Evolutionary conservation across 1,284 basidiomycete species (phyloP).

Genomic region (Pseudozyma tsukubaensis): DNA sequence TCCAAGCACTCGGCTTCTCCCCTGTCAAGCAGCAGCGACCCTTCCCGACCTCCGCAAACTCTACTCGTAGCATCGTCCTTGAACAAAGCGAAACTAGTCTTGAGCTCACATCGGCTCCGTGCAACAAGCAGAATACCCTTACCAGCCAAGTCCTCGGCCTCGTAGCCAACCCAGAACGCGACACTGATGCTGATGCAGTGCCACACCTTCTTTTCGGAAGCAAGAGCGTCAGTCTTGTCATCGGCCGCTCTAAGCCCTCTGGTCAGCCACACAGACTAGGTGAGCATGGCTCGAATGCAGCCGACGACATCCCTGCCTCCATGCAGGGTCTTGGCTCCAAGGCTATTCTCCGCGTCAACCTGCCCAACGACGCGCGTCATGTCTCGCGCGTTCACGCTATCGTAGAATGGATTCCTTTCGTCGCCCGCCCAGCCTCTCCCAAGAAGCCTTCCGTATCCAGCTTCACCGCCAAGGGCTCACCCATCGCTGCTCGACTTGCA

Average conservation of each 20-base stretch:
- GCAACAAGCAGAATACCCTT: not conserved
- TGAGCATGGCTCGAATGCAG: conserved; percentile 8
- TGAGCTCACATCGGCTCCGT: not conserved
- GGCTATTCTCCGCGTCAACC: conserved; percentile 48
- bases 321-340: conserved; percentile 50
- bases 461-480: conserved; percentile 33
- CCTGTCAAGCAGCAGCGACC: conserved; percentile 40
- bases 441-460: conserved; percentile 26
- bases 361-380: conserved; percentile 61
- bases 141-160: conserved; percentile 26
- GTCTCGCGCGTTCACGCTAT: conserved; percentile 65
- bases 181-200: conserved; percentile 20
- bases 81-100: conserved; percentile 16
- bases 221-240: conserved; percentile 46
- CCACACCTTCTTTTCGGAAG: conserved; percentile 41
- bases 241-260: conserved; percentile 53
- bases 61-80: conserved; percentile 15
- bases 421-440: conserved; percentile 10
- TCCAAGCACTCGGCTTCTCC: conserved; percentile 31
- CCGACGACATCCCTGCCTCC: conserved; percentile 30
- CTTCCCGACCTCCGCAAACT: conserved; percentile 13
- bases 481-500: conserved; percentile 19
- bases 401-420: conserved; percentile 66
- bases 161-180: conserved; percentile 33
- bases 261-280: conserved; percentile 27